Percentiles rank a stretch among this genome's conserved stretches.
These are phyloP conservation scores for Ochetophila trinervis DNA, from an alignment of 306 rosid species.

Conservation along the genomic window DNA sequence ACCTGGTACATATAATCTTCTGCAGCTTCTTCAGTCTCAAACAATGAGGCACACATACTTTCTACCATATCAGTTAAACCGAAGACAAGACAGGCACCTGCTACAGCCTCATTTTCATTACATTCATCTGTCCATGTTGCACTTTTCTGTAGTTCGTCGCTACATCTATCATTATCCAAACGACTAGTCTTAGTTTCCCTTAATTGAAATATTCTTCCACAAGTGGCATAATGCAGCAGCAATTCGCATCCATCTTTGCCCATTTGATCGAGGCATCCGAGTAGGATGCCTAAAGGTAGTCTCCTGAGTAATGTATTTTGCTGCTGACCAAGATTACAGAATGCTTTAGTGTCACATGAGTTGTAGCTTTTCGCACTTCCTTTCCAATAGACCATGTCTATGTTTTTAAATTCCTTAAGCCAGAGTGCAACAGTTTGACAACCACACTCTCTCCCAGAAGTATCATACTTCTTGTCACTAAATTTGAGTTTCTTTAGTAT, in stretches of 20 bases:
- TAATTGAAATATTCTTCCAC: constrained; percentile 20
- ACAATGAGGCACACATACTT: constrained; percentile 33
- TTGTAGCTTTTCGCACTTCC: neutral
- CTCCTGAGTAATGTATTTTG: constrained; percentile 28
- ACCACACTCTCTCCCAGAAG: constrained; percentile 3
- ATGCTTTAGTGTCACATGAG: constrained; percentile 8
- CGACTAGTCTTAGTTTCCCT: constrained; percentile 9
- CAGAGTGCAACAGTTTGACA: constrained; percentile 20
- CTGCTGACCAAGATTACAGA: constrained; percentile 11
- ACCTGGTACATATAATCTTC: constrained; percentile 15
- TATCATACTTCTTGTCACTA: constrained; percentile 12
- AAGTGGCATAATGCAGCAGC: constrained; percentile 42
- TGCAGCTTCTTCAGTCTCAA: constrained; percentile 31
- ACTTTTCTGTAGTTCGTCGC: constrained; percentile 10
- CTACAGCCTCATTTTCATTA: constrained; percentile 19
- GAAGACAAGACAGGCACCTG: constrained; percentile 37
- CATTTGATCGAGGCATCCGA: constrained; percentile 19
- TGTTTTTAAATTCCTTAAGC: constrained; percentile 25
- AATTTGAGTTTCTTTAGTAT: constrained; percentile 29
- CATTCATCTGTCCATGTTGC: constrained; percentile 23
- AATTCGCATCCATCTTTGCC: constrained; percentile 26
- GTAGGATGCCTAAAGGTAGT: constrained; percentile 35
- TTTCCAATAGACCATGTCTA: constrained; percentile 2
- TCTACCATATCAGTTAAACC: constrained; percentile 29
- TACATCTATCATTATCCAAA: constrained; percentile 11